Evolutionary conservation across 176 grass and related monocot species (phyloP).

Genomic region (Tillandsia leiboldiana): DNA sequence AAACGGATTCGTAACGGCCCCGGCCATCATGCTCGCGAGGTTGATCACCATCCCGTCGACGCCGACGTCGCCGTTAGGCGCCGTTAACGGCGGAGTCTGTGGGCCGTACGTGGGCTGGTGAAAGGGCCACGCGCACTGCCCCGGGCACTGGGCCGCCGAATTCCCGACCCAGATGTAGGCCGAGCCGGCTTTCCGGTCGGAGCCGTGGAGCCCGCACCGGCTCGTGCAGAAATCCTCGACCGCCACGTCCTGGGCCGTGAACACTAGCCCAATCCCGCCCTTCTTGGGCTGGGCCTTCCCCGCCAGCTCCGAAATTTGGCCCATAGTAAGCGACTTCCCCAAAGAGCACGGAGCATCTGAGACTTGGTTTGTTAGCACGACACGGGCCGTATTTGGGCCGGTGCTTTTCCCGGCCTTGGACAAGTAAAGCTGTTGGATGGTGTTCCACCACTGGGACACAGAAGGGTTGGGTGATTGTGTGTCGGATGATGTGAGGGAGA

Average conservation of each 20-base stretch:
- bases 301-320: slow-evolving; percentile 16
- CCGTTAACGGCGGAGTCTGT: slow-evolving; percentile 18
- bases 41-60: slow-evolving; percentile 35
- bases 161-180: slow-evolving; percentile 30
- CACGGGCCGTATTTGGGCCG: slow-evolving; percentile 12
- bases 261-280: slow-evolving; percentile 16
- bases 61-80: slow-evolving; percentile 34
- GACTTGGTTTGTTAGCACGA: slow-evolving; percentile 32
- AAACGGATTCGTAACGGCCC: slow-evolving; percentile 26
- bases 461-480: slow-evolving; percentile 31
- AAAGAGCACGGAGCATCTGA: slow-evolving; percentile 27
- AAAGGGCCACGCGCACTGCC: slow-evolving; percentile 49
- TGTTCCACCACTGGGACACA: slow-evolving; percentile 67
- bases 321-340: slow-evolving; percentile 12
- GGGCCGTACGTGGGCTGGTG: slow-evolving; percentile 36
- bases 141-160: slow-evolving; percentile 28
- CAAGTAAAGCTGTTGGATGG: slow-evolving; percentile 52
- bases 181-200: neutral
- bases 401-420: slow-evolving; percentile 28
- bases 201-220: slow-evolving; percentile 26
- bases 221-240: slow-evolving; percentile 32
- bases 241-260: slow-evolving; percentile 22
- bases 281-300: neutral
- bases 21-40: slow-evolving; percentile 38
- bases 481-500: slow-evolving; percentile 35